Evolutionary conservation across 164 flowering plant genomes (phyloP), one percentile per base, ranked within the genome.

Genomic region (Stephania yunnanensis): DNA sequence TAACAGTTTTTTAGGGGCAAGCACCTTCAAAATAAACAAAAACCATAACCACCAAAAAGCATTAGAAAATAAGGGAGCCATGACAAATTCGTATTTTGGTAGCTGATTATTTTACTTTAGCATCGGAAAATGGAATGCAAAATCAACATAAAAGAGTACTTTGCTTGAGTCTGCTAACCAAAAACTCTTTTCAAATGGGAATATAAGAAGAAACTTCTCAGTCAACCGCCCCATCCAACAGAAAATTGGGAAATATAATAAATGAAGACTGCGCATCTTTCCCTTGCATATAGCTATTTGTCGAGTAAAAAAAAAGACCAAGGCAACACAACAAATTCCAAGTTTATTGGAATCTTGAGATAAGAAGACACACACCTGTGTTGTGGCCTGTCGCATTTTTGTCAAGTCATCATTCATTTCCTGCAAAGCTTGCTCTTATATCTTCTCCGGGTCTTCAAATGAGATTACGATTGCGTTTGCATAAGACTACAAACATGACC

Each of bases 371-470:
- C 25, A 25, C 78, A 95, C 99, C 81, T 93, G 98, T n/a, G 98
- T 98, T 65, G 99, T 95, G 74, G 99, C 98, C 75, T 95, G 99
- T 45, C 99, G 93, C 99, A 95, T 89, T 84, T 95, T 95, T 75
- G 85, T 88, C 87, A 95, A 84, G 84, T 95, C 99, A 68, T 92
- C 92, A 81, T 93, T 95, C 99, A 95, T 95, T 85, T 95, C 99
- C 72, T 90, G 78, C 42, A 93, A 98, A 42, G 96, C 70, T 81
- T 95, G 99, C 65, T 95, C 98, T 78, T 93, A 82, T 31, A 95
- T 92, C 85, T 95, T 95, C 84, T 95, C 99, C 3, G 99, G 98
- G 70, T 95, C 99, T 87, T 93, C 98, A 79, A 95, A 87, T 69
- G 96, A 55, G 81, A 95, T 95, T 72, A 95, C 6, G 66, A 95